Evolutionary conservation across 371 early-diverging fungal species (phyloP), one percentile per base, ranked within the genome.

Genomic region (Rhizomucor miehei): DNA sequence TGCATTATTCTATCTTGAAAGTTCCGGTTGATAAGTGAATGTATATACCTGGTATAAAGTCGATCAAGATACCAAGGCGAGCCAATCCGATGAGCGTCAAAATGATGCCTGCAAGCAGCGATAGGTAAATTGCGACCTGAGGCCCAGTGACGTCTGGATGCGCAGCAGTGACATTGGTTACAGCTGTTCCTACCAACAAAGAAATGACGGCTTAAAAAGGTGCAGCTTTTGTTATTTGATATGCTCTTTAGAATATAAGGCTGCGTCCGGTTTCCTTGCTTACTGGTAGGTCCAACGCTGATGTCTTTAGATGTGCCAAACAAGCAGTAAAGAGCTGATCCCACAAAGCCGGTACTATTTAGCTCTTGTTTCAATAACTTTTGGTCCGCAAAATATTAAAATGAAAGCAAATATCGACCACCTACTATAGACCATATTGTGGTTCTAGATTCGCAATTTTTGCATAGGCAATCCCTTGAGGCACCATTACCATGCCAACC

Each of bases 401-500:
- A 23, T 29, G n/a, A 12, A 9, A 20, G 8, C 24, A 0, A 37
- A 36, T 13, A 14, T 5, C 21, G 11, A 4, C 24, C 17, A 64
- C 63, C 43, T 58, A 63, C 63, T 63, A 63, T 25, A 63, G 43
- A 13, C 63, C 63, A 36, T 63, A 63, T 39, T 63, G 63, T 13
- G 63, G 82, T 34, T 89, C 87, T 11, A 95, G 76, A 16, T 68
- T 74, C 5, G 93, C 94, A 14, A 95, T 68, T 65, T 87, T 91
- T 21, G 96, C 87, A 58, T 91, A 89, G 13, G 87, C 90, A 74
- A 91, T 85, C 12, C 85, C 79, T 65, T 95, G 95, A 14, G 93
- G 94, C 12, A 95, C 84, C 9, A 91, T 81, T 10, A 95, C 78
- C 29, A 89, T 74, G 4, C 91, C 93, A 23, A 94, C 90, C 2